phyloP scores from a whole-genome alignment of 164 flowering plant species.

The Magnolia kwangsiensis region DNA sequence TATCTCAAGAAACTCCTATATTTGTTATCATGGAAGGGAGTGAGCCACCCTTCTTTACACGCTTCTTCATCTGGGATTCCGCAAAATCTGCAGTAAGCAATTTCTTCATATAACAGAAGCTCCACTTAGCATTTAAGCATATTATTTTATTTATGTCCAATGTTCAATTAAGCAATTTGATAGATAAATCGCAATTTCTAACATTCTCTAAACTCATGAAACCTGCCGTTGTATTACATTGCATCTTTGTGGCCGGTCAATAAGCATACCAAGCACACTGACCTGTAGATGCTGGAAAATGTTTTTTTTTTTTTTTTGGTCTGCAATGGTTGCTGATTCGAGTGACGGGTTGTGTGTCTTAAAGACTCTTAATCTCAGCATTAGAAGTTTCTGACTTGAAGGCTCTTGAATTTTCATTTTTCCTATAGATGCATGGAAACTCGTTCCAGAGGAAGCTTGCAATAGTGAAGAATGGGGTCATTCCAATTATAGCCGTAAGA shows the following conservation, averaged over 20 bases:
- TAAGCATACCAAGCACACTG: no score
- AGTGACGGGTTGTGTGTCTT: background rate
- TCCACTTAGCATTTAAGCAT: background rate
- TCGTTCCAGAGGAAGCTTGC: constrained; percentile 89
- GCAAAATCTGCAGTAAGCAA: constrained; percentile 75
- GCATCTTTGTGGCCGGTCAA: no score
- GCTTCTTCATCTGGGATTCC: constrained; percentile 93
- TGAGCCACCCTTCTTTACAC: constrained; percentile 89
- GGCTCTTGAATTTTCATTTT: background rate
- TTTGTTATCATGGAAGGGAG: constrained; percentile 75
- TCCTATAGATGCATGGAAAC: constrained; percentile 86
- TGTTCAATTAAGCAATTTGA: background rate
- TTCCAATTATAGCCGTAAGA: constrained; percentile 65
- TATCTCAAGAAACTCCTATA: constrained; percentile 70
- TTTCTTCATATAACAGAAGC: background rate
- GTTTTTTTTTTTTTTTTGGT: background rate
- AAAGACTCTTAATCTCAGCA: background rate
- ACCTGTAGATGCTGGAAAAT: background rate
- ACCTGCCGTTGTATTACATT: no score
- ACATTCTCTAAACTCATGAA: no score
- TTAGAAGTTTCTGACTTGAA: background rate
- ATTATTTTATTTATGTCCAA: background rate
- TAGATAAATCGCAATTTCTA: no score
- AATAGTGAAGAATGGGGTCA: constrained; percentile 65
- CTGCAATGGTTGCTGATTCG: background rate